Evolutionary conservation across 345 rosid species (phyloP).

Genomic region (Syzygium jambos): DNA sequence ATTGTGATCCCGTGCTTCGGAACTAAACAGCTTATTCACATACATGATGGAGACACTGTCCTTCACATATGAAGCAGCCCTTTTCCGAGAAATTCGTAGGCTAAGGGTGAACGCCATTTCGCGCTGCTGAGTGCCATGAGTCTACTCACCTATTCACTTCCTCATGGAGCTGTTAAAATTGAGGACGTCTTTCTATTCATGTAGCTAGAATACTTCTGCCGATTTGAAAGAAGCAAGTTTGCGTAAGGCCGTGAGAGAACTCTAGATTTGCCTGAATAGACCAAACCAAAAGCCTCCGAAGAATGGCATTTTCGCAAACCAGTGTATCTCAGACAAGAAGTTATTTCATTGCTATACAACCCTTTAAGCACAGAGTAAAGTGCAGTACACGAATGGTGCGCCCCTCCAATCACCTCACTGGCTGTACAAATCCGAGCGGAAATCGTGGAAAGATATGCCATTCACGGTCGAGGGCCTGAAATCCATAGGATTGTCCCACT

Average conservation of each 20-base stretch:
- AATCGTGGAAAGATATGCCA: slow-evolving; percentile 50
- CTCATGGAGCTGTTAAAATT: not conserved
- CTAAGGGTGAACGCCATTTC: not conserved
- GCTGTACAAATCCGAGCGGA: slow-evolving; percentile 44
- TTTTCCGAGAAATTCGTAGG: not conserved
- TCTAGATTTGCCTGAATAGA: not conserved
- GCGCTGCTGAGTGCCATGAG: not conserved
- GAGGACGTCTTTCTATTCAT: not conserved
- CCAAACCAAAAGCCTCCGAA: not conserved
- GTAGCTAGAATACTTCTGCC: not conserved
- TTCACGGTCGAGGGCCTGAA: slow-evolving; percentile 77
- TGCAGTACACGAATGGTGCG: not conserved
- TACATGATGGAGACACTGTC: not conserved
- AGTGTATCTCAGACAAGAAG: not conserved
- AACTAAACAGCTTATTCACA: not conserved
- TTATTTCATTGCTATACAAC: not conserved
- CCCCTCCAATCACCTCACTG: not conserved
- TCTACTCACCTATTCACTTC: not conserved
- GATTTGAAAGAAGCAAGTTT: not conserved
- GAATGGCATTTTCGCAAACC: not conserved
- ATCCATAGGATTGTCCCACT: slow-evolving; percentile 76
- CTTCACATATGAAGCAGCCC: accelerated
- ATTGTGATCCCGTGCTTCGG: not conserved
- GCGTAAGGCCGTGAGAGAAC: not conserved
- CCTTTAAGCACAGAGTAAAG: not conserved